phyloP scores from a whole-genome alignment of 768 basidiomycete species.

The Podaxis rugospora region DNA sequence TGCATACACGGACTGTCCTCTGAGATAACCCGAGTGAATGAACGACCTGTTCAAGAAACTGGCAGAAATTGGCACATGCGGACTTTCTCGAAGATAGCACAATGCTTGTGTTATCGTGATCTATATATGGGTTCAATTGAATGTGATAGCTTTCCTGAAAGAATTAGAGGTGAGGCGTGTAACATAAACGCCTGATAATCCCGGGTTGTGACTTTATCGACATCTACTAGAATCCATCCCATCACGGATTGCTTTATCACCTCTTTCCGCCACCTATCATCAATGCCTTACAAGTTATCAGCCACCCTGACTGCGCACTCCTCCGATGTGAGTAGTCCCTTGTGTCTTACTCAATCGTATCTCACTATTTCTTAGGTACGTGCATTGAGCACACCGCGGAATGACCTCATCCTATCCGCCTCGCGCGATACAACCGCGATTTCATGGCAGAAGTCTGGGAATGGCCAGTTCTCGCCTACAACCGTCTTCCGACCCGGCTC shows the following conservation, averaged over 20 bases:
- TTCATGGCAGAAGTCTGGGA: conserved; percentile 62
- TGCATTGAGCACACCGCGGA: conserved; percentile 69
- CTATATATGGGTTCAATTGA: too few species aligned
- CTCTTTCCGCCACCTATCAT: not conserved
- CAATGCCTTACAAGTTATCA: conserved; percentile 30
- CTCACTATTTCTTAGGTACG: conserved; percentile 58
- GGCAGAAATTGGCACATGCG: too few species aligned
- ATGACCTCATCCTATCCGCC: conserved; percentile 79
- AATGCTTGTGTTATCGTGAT: too few species aligned
- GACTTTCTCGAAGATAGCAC: too few species aligned
- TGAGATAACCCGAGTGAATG: too few species aligned
- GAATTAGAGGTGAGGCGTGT: not conserved
- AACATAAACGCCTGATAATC: not conserved
- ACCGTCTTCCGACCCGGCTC: conserved; percentile 59
- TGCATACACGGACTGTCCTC: not conserved
- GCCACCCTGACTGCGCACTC: conserved; percentile 26
- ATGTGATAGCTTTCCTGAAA: not conserved
- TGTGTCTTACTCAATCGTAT: conserved; percentile 4
- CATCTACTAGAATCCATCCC: not conserved
- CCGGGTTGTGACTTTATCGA: not conserved
- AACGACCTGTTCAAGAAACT: too few species aligned
- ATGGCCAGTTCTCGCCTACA: conserved; percentile 48
- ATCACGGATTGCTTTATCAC: conserved; percentile 1
- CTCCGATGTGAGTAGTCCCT: conserved; percentile 22
- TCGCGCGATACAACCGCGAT: conserved; percentile 92